Evolutionary conservation across 2,329 filamentous ascomycete species (phyloP), one percentile per base, ranked within the genome.

Genomic region (Cercospora sojina): DNA sequence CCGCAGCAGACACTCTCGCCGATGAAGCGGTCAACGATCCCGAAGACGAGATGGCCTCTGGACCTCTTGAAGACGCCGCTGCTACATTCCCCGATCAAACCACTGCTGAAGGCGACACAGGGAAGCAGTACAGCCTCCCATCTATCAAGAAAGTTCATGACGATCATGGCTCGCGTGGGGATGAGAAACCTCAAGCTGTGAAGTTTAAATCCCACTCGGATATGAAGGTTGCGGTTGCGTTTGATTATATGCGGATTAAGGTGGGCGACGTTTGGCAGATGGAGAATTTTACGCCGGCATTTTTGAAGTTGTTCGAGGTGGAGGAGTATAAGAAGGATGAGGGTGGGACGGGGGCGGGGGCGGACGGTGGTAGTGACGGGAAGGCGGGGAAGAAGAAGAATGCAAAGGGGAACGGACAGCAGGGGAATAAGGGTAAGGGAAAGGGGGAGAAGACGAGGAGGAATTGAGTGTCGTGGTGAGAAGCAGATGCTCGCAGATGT

Each of bases 171-270:
- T 27, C 47, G 10, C 10, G 3, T 51, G 38, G 8, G 8, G 7
- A 10, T 29, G 35, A 31, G 4, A 57, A 64, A 31, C 68, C 71
- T 12, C 67, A 71, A 43, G 72, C 73, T 1, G 73, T 77, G 27
- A 75, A 72, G 35, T 74, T 78, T 68, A 75, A 74, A 73, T 78
- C 83, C 16, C 79, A 77, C 5, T 80, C 79, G 20, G 83, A 87
- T 67, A 85, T 88, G 81, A 87, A 88, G 43, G 86, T 92, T 16
- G 83, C 91, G 65, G 85, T 93, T 64, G 91, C 89, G 1, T 92
- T 92, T 77, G 91, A 95, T 75, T 88, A 91, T 71, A 94, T 94
- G 91, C 81, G 85, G 5, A 86, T 93, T 47, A 87, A 84, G 76
- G 80, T 93, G 31, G 87, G 88, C 8, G 90, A 92, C 70, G 91